These are phyloP conservation scores for Crithidia sp. DNA, from an alignment of 208 protist genomes.

Conservation along the genomic window DNA sequence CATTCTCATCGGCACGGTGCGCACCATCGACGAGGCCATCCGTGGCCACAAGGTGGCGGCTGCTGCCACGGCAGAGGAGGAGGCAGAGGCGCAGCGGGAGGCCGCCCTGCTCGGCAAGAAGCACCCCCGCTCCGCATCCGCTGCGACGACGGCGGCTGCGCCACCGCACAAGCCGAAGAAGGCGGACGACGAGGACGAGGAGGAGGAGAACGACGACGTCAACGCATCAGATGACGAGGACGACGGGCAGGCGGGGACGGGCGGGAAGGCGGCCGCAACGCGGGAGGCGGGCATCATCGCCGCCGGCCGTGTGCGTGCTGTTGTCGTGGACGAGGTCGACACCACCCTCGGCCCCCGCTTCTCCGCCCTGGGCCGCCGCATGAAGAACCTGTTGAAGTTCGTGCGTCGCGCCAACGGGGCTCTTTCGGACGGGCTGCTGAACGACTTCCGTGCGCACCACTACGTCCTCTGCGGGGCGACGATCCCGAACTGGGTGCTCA, in stretches of 20 bases:
- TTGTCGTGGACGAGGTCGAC: conserved; percentile 92
- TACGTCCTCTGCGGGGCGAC: conserved; percentile 92
- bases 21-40: conserved; percentile 72
- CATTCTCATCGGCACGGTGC: conserved; percentile 82
- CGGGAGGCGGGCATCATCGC: conserved; percentile 31
- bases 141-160: background rate
- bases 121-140: background rate
- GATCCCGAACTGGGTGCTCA: conserved; percentile 92
- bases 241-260: conserved; percentile 31
- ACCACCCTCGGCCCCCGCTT: conserved; percentile 88
- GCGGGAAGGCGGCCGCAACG: background rate
- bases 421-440: conserved; percentile 64
- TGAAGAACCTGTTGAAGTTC: conserved; percentile 86
- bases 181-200: conserved; percentile 19
- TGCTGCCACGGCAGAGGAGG: conserved; percentile 41
- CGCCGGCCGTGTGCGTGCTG: conserved; percentile 62
- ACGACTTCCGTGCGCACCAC: conserved; percentile 87
- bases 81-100: conserved; percentile 38
- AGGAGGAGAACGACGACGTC: conserved; percentile 21
- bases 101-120: conserved; percentile 30
- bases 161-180: background rate
- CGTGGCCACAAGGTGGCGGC: conserved; percentile 57
- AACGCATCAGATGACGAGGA: conserved; percentile 36
- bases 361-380: conserved; percentile 82
- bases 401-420: conserved; percentile 82